Percentiles rank a stretch among this genome's conserved stretches.
Evolutionary conservation across 805 yeast species (phyloP).

Genomic region (Wickerhamiella brachini): DNA sequence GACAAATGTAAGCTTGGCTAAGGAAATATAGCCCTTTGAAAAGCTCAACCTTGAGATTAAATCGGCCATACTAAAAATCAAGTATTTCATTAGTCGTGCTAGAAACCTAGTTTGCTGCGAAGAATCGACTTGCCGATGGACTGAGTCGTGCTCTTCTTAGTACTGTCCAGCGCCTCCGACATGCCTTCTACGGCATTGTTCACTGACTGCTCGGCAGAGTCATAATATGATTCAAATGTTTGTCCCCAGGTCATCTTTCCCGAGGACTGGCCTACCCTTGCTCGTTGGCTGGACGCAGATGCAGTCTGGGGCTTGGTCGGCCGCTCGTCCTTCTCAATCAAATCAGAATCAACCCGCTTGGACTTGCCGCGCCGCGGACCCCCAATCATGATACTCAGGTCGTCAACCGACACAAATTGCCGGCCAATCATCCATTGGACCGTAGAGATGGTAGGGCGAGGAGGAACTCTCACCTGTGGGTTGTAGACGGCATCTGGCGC

Average conservation of each 20-base stretch:
- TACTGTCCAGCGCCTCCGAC: conserved; percentile 9
- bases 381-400: conserved; percentile 51
- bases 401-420: conserved; percentile 43
- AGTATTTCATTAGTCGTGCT: too few relatives aligned
- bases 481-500: conserved; percentile 47
- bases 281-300: not conserved
- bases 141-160: conserved; percentile 12
- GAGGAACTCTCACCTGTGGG: conserved; percentile 46
- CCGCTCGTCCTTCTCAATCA: conserved; percentile 8
- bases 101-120: conserved; percentile 16
- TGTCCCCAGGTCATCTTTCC: conserved; percentile 18
- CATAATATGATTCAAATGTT: conserved; percentile 18
- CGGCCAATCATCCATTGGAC: conserved; percentile 80
- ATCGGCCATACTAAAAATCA: too few relatives aligned
- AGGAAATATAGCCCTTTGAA: too few relatives aligned
- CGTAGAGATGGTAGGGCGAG: conserved; percentile 66
- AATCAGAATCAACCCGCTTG: conserved; percentile 19
- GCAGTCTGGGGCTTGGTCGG: conserved; percentile 1
- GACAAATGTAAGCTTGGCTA: too few relatives aligned
- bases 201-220: conserved; percentile 22
- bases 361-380: conserved; percentile 60
- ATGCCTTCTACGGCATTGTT: conserved; percentile 46
- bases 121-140: conserved; percentile 14
- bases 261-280: conserved; percentile 4
- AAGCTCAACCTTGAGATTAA: too few relatives aligned